Percentiles rank a stretch among this genome's conserved stretches.
Evolutionary conservation across 2,329 filamentous ascomycete genomes (phyloP).

Genomic region (Colletotrichum sp.): DNA sequence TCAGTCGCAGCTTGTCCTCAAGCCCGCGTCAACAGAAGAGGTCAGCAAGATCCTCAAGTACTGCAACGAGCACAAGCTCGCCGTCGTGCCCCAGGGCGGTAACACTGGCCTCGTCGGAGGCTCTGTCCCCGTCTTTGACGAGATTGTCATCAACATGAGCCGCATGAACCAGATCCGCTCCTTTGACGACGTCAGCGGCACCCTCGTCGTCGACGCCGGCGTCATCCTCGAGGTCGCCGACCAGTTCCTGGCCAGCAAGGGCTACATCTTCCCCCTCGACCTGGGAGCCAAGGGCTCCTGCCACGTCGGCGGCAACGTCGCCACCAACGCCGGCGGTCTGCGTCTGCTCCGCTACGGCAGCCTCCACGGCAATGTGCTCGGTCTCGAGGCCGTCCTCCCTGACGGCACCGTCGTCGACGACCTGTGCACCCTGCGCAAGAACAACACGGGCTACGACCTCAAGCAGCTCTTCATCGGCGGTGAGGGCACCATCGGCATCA

Average conservation of each 20-base stretch:
- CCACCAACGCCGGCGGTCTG: constrained; percentile 93
- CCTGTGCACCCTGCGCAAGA: constrained; percentile 87
- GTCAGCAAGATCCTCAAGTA: constrained; percentile 91
- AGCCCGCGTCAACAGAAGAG: constrained; percentile 83
- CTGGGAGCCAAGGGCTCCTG: constrained; percentile 98
- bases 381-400: constrained; percentile 90
- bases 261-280: constrained; percentile 93
- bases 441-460: constrained; percentile 97
- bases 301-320: constrained; percentile 93
- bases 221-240: constrained; percentile 91
- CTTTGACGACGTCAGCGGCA: constrained; percentile 92
- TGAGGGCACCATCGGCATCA: constrained; percentile 93
- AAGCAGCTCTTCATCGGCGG: constrained; percentile 97
- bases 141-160: constrained; percentile 90
- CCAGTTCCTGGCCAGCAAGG: constrained; percentile 80
- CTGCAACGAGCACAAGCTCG: constrained; percentile 91
- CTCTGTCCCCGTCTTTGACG: constrained; percentile 95
- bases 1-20: constrained; percentile 85
- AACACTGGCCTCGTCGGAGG: constrained; percentile 97
- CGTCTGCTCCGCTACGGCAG: constrained; percentile 91
- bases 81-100: constrained; percentile 95
- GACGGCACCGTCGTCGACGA: constrained; percentile 93
- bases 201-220: constrained; percentile 88
- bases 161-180: constrained; percentile 91
- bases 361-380: constrained; percentile 90